Percentiles rank a stretch among this genome's conserved stretches.
phyloP scores from a whole-genome alignment of 148 eudicot species.

The Vaccinium macrocarpon region DNA sequence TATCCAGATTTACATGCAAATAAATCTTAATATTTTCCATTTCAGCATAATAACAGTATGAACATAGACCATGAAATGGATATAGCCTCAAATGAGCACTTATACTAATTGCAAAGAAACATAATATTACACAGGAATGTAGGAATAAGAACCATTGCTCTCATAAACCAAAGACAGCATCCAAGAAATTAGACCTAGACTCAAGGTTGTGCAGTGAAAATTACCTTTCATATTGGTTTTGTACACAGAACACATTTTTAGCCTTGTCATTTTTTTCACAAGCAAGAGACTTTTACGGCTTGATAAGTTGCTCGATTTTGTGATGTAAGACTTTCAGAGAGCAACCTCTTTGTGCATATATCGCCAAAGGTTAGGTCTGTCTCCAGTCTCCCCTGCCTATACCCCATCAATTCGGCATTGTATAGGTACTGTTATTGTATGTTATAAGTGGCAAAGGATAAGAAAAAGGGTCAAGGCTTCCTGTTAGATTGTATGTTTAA shows the following conservation, averaged over 20 bases:
- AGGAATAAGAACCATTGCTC: not conserved
- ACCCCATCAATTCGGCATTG: not conserved
- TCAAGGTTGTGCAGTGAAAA: not conserved
- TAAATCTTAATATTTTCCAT: not conserved
- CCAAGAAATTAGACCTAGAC: constrained; percentile 10
- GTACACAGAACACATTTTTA: not conserved
- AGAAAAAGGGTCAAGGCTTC: not conserved
- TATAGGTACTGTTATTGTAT: no score
- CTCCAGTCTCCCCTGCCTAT: not conserved
- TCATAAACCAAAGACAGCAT: not conserved
- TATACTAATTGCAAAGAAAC: not conserved
- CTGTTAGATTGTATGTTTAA: not conserved
- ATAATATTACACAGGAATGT: not conserved
- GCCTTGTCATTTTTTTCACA: not conserved
- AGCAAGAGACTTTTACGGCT: not conserved
- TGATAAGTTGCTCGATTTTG: not conserved
- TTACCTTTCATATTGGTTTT: not conserved
- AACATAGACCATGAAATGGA: not conserved
- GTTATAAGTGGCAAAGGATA: not conserved
- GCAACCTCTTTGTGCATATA: not conserved
- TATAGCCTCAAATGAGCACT: not conserved
- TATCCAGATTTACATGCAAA: not conserved
- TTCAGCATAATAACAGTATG: not conserved
- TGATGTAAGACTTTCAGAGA: no score
- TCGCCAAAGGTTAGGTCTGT: not conserved